These are phyloP conservation scores for Copromyces sp. DNA, from an alignment of 495 filamentous ascomycete genomes.

Conservation along the genomic window DNA sequence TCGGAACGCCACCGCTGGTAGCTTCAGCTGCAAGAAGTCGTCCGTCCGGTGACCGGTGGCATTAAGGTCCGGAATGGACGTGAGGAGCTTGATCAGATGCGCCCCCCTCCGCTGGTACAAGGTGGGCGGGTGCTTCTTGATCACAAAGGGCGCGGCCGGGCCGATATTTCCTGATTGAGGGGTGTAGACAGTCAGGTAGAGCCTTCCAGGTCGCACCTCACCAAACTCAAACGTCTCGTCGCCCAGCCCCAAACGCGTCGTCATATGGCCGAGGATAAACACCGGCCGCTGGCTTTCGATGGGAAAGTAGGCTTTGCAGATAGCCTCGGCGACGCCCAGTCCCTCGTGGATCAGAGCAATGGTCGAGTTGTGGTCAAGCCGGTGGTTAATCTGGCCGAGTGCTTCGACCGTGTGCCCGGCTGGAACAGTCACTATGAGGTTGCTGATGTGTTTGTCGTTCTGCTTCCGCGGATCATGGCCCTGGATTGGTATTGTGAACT, in stretches of 20 bases:
- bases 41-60: conserved; percentile 15
- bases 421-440: conserved; percentile 66
- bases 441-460: conserved; percentile 47
- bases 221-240: conserved; percentile 45
- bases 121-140: conserved; percentile 13
- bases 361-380: conserved; percentile 62
- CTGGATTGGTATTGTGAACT: conserved; percentile 4
- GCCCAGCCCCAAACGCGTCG: conserved; percentile 43
- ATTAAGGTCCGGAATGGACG: conserved; percentile 18
- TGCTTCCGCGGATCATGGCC: background rate
- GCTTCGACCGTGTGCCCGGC: conserved; percentile 44
- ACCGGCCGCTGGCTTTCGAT: conserved; percentile 53
- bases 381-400: conserved; percentile 47
- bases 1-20: conserved; percentile 67
- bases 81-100: conserved; percentile 22
- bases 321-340: conserved; percentile 65
- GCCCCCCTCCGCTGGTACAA: conserved; percentile 15
- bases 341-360: conserved; percentile 76
- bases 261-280: conserved; percentile 65
- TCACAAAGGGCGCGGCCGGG: background rate
- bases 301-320: conserved; percentile 59
- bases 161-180: background rate
- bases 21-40: conserved; percentile 34
- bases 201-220: conserved; percentile 42
- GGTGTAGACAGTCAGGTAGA: conserved; percentile 16